Conservation (phyloP, 1,284 basidiomycete species). For the Schizophyllum amplum region DNA sequence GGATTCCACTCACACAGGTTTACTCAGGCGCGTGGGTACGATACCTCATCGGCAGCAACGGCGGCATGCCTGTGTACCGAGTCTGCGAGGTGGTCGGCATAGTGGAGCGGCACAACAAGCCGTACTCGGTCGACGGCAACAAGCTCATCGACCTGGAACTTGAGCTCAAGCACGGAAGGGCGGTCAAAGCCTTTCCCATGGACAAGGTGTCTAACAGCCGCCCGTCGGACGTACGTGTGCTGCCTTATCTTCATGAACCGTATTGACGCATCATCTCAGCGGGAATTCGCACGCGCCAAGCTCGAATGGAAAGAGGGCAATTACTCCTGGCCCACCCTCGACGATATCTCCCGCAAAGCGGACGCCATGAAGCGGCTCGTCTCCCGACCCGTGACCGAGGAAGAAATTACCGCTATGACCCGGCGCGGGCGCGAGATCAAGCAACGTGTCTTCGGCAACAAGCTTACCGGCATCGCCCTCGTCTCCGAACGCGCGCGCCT, state of each 20-base stretch:
- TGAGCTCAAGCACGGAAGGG: conserved; percentile 65
- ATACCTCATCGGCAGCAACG: conserved; percentile 56
- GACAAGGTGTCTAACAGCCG: conserved; percentile 75
- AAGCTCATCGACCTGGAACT: conserved; percentile 52
- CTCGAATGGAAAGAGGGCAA: conserved; percentile 44
- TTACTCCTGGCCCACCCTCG: conserved; percentile 58
- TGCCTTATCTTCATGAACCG: conserved; percentile 1
- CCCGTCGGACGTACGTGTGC: conserved; percentile 42
- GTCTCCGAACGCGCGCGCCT: conserved; percentile 58
- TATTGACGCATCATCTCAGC: conserved; percentile 32
- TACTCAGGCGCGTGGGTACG: conserved; percentile 71
- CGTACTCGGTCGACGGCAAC: conserved; percentile 70
- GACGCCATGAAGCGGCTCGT: conserved; percentile 51
- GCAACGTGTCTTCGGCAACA: conserved; percentile 26
- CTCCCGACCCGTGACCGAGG: conserved; percentile 67
- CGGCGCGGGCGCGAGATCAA: conserved; percentile 54
- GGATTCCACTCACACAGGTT: conserved; percentile 2
- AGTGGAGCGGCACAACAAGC: conserved; percentile 42
- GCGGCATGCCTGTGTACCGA: conserved; percentile 64
- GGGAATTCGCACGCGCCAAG: conserved; percentile 63
- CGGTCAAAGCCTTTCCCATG: conserved; percentile 54
- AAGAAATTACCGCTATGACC: conserved; percentile 66
- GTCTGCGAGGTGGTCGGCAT: conserved; percentile 70
- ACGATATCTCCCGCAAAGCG: conserved; percentile 55
- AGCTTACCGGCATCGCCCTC: conserved; percentile 24